Evolutionary conservation across 495 filamentous ascomycete genomes (phyloP).

Genomic region (Platismatia glauca): DNA sequence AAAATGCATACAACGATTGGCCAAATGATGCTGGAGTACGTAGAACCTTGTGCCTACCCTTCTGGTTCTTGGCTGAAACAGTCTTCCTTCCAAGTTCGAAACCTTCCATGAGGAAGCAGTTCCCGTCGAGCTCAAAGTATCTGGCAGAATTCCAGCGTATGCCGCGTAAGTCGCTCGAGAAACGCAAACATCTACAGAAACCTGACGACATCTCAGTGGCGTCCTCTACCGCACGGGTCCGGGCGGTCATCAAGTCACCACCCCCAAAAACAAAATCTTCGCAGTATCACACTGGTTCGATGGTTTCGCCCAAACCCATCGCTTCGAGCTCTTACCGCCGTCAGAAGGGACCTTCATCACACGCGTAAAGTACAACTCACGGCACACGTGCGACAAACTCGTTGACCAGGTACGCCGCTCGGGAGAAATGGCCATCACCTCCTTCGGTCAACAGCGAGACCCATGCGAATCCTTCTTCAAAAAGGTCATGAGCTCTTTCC

Average conservation of each 20-base stretch:
- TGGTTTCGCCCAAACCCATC: conserved; percentile 65
- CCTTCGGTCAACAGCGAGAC: conserved; percentile 22
- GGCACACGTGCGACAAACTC: conserved; percentile 25
- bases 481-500: conserved; percentile 19
- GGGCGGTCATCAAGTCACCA: conserved; percentile 48
- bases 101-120: conserved; percentile 39
- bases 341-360: conserved; percentile 24
- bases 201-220: conserved; percentile 30
- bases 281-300: conserved; percentile 68
- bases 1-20: conserved; percentile 25
- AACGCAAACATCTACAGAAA: not conserved
- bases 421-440: conserved; percentile 9
- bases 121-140: conserved; percentile 42
- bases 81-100: conserved; percentile 37
- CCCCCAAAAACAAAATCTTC: conserved; percentile 46
- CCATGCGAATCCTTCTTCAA: conserved; percentile 23
- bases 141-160: conserved; percentile 43
- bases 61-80: not conserved
- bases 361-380: conserved; percentile 63
- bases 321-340: conserved; percentile 53
- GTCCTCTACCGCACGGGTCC: conserved; percentile 66
- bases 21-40: conserved; percentile 31
- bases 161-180: conserved; percentile 25
- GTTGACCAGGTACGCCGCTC: conserved; percentile 16
- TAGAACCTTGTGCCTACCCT: not conserved